These are phyloP conservation scores for Tuber indicum DNA, from an alignment of 495 filamentous ascomycete genomes.

Conservation along the genomic window DNA sequence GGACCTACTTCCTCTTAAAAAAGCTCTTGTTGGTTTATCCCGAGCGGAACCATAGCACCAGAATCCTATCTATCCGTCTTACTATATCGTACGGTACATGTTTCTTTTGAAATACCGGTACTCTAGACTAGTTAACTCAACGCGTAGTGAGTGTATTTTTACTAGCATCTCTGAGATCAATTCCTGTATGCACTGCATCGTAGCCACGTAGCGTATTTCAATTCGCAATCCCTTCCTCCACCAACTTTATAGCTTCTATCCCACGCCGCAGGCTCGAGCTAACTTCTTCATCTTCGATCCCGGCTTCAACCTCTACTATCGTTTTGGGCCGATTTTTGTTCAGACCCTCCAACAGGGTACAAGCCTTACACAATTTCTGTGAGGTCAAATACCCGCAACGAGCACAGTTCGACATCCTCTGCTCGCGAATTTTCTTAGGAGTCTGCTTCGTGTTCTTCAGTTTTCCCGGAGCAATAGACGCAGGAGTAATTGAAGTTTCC, in stretches of 20 bases:
- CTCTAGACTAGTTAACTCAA: not conserved
- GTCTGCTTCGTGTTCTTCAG: constrained; percentile 26
- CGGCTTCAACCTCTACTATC: constrained; percentile 55
- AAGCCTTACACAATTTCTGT: constrained; percentile 92
- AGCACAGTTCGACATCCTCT: constrained; percentile 76
- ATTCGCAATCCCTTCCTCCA: not conserved
- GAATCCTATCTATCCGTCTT: not conserved
- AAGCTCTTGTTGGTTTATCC: too few species aligned
- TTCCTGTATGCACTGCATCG: not conserved
- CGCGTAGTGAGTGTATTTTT: not conserved
- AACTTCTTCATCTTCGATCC: constrained; percentile 3
- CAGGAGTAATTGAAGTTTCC: constrained; percentile 65
- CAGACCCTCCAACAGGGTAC: constrained; percentile 77
- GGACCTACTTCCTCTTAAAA: too few species aligned
- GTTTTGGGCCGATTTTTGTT: constrained; percentile 85
- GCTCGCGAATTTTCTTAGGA: constrained; percentile 42
- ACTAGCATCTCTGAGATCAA: not conserved
- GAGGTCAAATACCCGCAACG: constrained; percentile 93
- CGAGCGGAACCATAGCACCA: not conserved
- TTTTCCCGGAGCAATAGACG: constrained; percentile 37
- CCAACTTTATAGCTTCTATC: not conserved
- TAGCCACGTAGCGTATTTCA: not conserved
- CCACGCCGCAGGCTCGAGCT: not conserved
- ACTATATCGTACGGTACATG: not conserved
- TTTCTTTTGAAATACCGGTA: not conserved